phyloP scores from a whole-genome alignment of 179 eudicot genomes.

The Spergularia azorica region DNA sequence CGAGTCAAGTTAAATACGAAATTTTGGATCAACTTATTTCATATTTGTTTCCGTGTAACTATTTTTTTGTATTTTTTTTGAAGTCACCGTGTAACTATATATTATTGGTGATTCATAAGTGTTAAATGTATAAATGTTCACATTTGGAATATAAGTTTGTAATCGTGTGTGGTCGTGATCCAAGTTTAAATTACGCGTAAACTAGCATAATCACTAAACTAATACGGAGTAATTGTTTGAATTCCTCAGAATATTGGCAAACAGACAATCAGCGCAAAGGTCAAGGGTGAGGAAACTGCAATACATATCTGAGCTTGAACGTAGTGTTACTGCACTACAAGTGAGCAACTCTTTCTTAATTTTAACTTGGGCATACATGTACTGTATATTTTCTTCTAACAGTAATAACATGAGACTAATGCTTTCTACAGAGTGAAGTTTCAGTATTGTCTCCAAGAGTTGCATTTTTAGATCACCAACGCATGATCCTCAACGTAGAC shows the following conservation, averaged over 20 bases:
- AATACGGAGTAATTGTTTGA: too few species aligned
- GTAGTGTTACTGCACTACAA: slow-evolving; percentile 74
- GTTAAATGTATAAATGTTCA: too few species aligned
- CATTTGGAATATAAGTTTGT: too few species aligned
- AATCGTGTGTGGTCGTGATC: too few species aligned
- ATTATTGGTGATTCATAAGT: too few species aligned
- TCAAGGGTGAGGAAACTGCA: slow-evolving; percentile 88
- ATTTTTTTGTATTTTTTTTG: too few species aligned
- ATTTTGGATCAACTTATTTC: too few species aligned
- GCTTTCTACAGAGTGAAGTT: slow-evolving; percentile 61
- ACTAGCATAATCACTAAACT: too few species aligned
- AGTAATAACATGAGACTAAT: neutral
- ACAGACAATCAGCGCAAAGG: slow-evolving; percentile 90
- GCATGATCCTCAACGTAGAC: slow-evolving; percentile 70
- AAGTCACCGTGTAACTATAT: too few species aligned
- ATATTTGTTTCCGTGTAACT: too few species aligned
- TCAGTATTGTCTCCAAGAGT: slow-evolving; percentile 87
- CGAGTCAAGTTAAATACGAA: neutral
- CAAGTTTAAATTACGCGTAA: too few species aligned
- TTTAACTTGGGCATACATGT: too few species aligned
- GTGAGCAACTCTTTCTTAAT: slow-evolving; percentile 33
- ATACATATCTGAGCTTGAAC: slow-evolving; percentile 91
- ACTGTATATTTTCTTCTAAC: neutral
- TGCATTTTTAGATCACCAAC: slow-evolving; percentile 87
- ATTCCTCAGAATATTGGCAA: slow-evolving; percentile 71